Evolutionary conservation across 192 early-diverging fungal genomes (phyloP).

Genomic region (Radiomyces spectabilis): DNA sequence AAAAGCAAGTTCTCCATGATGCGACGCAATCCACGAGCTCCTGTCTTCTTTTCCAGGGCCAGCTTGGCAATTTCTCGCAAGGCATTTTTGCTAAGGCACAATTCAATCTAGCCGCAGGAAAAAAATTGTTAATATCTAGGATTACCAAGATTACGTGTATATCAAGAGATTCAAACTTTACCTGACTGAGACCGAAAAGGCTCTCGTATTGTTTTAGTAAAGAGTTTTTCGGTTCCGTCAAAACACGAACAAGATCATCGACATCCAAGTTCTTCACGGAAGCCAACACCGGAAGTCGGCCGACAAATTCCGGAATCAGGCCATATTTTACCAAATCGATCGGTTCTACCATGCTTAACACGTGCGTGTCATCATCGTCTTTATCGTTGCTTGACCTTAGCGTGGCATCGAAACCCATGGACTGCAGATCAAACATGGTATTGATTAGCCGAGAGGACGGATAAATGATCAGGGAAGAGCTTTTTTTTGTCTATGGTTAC

Average conservation of each 20-base stretch:
- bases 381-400: slow-evolving; percentile 1
- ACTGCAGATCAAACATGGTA: slow-evolving; percentile 26
- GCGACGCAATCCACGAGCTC: slow-evolving; percentile 75
- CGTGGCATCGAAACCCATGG: slow-evolving; percentile 70
- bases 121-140: too few species aligned
- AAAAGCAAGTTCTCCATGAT: slow-evolving; percentile 76
- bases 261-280: slow-evolving; percentile 58
- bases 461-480: background rate
- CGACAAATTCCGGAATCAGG: slow-evolving; percentile 84
- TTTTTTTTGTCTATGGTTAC: background rate
- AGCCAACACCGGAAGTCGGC: slow-evolving; percentile 73
- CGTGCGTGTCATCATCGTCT: background rate
- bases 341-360: background rate
- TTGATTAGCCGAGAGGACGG: too few species aligned
- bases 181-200: slow-evolving; percentile 56
- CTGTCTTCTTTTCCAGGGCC: slow-evolving; percentile 77
- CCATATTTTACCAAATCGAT: slow-evolving; percentile 79
- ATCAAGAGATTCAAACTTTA: too few species aligned
- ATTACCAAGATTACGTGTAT: too few species aligned
- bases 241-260: slow-evolving; percentile 63
- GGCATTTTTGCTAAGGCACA: slow-evolving; percentile 63
- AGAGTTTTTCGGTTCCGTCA: slow-evolving; percentile 79
- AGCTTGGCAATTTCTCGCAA: slow-evolving; percentile 64
- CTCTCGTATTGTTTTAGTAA: slow-evolving; percentile 76
- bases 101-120: slow-evolving; percentile 32